Percentiles rank a stretch among this genome's conserved stretches.
Evolutionary conservation across 1,284 basidiomycete species (phyloP).

Genomic region (Pseudozyma hubeiensis): DNA sequence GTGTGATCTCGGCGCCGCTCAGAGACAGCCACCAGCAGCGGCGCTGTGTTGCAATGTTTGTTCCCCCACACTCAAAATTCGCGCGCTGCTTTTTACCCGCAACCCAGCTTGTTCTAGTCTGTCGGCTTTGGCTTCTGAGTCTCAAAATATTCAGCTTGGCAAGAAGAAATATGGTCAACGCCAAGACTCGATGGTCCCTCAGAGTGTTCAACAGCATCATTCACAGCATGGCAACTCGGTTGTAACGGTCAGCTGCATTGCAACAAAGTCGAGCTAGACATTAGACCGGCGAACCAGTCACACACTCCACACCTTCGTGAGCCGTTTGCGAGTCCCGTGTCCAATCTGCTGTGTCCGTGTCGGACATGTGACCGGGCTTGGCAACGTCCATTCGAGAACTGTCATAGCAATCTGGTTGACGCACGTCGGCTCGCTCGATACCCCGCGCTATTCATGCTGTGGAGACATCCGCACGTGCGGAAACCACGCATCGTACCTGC

Average conservation of each 20-base stretch:
- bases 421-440: background rate
- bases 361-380: slow-evolving; percentile 4
- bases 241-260: background rate
- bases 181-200: background rate
- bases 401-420: background rate
- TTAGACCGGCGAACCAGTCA: background rate
- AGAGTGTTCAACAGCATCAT: background rate
- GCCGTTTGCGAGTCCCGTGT: background rate
- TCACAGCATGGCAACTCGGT: background rate
- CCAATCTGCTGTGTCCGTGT: background rate
- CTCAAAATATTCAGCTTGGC: slow-evolving; percentile 12
- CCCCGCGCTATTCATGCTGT: background rate
- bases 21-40: background rate
- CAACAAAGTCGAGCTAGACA: background rate
- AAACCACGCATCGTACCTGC: too few relatives aligned
- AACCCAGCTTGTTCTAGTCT: slow-evolving; percentile 2
- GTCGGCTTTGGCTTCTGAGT: slow-evolving; percentile 1
- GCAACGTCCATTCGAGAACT: background rate
- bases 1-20: slow-evolving; percentile 11
- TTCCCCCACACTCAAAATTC: background rate
- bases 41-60: too few relatives aligned
- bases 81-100: background rate
- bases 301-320: background rate
- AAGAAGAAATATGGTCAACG: background rate
- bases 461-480: background rate